Evolutionary conservation across 768 basidiomycete species (phyloP), one percentile per base, ranked within the genome.

Genomic region (Gautieria morchelliformis): DNA sequence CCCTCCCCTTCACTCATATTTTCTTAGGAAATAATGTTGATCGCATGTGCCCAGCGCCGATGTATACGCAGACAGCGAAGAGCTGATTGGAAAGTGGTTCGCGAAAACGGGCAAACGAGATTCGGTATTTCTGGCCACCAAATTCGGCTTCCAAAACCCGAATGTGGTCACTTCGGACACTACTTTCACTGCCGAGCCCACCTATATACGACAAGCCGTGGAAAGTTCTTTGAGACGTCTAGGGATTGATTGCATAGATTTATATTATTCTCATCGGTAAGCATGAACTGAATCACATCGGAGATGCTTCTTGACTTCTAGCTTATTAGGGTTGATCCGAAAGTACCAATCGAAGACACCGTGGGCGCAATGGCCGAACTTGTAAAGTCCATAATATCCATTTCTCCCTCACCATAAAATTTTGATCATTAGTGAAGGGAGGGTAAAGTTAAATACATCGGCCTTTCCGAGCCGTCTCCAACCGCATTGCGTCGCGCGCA

Each of bases 121-220:
- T 19, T 69, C 78, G 12, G 78, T 81, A 19, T 85, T 84, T 68
- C 72, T 86, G 19, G 82, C 82, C 1, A 84, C 82, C 20, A 85
- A 86, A 65, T 79, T 78, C 48, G 78, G 78, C 17, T 45, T 45
- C 17, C 5, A 24, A 8, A 15, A 45, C 44, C 6, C 6, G n/a
- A 5, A 15, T 5, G 20, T 33, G 12, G 57, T 48, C 4, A 9
- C 14, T 3, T 55, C 70, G 22, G 75, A 73, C 27, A n/a, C n/a
- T n/a, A n/a, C n/a, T n/a, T n/a, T n/a, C n/a, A n/a, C n/a, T n/a
- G n/a, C n/a, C n/a, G n/a, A n/a, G n/a, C 70, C 72, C 15, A 70
- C 74, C 0, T 75, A 78, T 54, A 72, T 75, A 10, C 68, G 66
- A 4, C 61, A 70, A 44, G 66, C 71, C 0, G 50, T 74, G 40